Conservation (phyloP, 2,329 filamentous ascomycete species). For the Calonectria hawksworthii region DNA sequence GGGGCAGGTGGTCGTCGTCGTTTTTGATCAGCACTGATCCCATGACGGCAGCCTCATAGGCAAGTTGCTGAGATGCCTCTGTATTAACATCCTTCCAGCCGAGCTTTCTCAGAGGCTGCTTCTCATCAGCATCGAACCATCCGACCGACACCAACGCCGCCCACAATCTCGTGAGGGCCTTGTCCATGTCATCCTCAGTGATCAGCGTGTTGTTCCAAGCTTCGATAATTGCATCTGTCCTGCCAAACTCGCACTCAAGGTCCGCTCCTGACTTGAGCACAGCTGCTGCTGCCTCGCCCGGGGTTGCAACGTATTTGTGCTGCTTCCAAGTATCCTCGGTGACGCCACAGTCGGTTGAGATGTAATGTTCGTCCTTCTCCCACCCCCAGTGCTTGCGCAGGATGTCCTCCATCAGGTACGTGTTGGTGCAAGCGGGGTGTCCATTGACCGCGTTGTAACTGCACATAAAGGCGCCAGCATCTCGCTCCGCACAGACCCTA, state of each 20-base stretch:
- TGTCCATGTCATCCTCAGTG: background rate
- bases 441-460: conserved; percentile 1
- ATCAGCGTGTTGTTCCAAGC: background rate
- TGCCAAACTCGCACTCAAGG: conserved; percentile 1
- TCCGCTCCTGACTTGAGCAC: background rate
- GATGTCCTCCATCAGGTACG: conserved; percentile 3
- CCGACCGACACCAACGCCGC: background rate
- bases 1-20: background rate
- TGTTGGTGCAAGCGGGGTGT: background rate
- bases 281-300: background rate
- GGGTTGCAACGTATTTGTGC: background rate
- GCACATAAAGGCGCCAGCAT: background rate
- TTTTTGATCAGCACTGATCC: background rate
- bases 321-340: background rate
- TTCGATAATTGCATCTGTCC: background rate
- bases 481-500: background rate
- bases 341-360: background rate
- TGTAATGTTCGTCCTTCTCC: conserved; percentile 1
- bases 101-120: background rate
- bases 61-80: background rate
- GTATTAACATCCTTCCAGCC: background rate
- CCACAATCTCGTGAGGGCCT: background rate
- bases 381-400: background rate
- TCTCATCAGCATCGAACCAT: background rate
- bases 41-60: background rate